Base-by-base conservation (phyloP, 768 basidiomycete genomes). In the Kwoniella heveanensis region DNA sequence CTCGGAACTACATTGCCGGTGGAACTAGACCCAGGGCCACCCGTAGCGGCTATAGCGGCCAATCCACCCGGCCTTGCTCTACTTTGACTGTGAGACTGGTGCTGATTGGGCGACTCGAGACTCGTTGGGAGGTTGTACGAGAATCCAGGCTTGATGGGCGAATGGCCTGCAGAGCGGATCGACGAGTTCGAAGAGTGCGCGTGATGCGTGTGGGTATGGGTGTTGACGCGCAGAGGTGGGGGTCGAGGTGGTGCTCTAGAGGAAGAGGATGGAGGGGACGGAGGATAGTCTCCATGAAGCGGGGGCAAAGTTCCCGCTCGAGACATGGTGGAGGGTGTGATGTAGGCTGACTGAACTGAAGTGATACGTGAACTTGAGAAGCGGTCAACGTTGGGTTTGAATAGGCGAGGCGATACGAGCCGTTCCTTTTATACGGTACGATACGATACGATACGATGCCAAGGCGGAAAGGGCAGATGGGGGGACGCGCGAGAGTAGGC, bases 91-190 rank as follows among this genome's bases (percentile, higher is more conserved):
- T 44, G 39, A 32, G 5, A 6, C 32, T 32, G 32, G 13, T 32
- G 39, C 17, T 54, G 57, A 50, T 15, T 54, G 8, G 67, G 51
- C 15, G 63, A 57, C 36, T 61, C 63, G 9, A 63, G 36, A 10
- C 53, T 46, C 6, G 57, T 29, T 4, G 67, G 67, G 13, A 68
- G 52, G 21, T 68, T 62, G 63, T 68, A 68, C 8, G 66, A 55
- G 49, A 63, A 58, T 13, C 62, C 57, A 21, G 56, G 51, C 9
- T 47, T 49, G n/a, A 48, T 51, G 24, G 57, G 59, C 10, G 66
- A 60, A 26, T 63, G 58, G 22, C 66, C 57, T 19, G 62, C 62
- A 29, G 66, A 59, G 26, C 62, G 57, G 9, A 65, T 52, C 8
- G 64, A 65, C 12, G 64, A 50, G 37, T 52, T 51, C 2, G 64